phyloP scores from a whole-genome alignment of 306 rosid species.

The Dryas alaskensis region DNA sequence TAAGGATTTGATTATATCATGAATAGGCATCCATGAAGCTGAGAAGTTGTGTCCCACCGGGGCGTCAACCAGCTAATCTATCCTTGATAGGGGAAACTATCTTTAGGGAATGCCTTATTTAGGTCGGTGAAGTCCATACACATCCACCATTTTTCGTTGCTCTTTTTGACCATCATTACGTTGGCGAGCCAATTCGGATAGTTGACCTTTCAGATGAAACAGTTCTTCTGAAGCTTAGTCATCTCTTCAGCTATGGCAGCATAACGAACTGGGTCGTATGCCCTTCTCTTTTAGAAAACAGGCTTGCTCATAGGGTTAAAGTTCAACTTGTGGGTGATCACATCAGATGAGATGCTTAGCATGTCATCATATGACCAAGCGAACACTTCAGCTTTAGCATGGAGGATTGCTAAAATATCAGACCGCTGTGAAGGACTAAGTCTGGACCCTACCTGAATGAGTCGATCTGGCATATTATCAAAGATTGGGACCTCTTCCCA shows the following conservation, averaged over 20 bases:
- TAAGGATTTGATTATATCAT: background rate
- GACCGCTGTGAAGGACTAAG: too few relatives aligned
- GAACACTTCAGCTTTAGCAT: background rate
- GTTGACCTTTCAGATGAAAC: background rate
- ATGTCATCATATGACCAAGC: background rate
- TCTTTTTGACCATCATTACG: background rate
- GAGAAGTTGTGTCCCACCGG: background rate
- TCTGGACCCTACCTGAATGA: too few relatives aligned
- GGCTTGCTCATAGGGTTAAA: background rate
- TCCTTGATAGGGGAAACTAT: background rate
- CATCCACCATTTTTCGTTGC: background rate
- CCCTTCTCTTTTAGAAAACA: background rate
- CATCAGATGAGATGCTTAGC: background rate
- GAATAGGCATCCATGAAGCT: background rate
- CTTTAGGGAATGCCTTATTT: background rate
- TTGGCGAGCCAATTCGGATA: background rate
- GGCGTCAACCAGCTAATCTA: constrained; percentile 9
- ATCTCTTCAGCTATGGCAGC: background rate
- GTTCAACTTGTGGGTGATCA: background rate
- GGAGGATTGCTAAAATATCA: too few relatives aligned
- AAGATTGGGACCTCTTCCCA: too few relatives aligned
- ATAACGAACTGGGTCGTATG: background rate
- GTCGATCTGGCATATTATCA: too few relatives aligned
- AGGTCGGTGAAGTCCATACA: background rate
- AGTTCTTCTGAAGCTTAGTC: background rate